These are phyloP conservation scores for Cornus florida DNA, from an alignment of 148 eudicot genomes.

Conservation along the genomic window DNA sequence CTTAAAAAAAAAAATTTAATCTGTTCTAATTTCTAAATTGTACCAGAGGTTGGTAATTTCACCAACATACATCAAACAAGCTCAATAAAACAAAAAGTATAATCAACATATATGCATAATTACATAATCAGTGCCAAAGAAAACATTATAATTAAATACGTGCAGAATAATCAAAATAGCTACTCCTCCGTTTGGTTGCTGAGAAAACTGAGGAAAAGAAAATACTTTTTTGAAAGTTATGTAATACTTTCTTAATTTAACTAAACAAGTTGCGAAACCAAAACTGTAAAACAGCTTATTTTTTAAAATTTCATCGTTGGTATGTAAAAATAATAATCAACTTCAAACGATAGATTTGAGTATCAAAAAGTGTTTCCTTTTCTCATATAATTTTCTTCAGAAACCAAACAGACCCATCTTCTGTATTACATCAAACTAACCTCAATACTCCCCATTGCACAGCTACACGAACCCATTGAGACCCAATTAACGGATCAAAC, in stretches of 20 bases:
- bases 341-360: background rate
- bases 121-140: too few species aligned
- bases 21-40: background rate
- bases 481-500: conserved; percentile 24
- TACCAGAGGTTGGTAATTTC: background rate
- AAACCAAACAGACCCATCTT: background rate
- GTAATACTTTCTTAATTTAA: too few species aligned
- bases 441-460: background rate
- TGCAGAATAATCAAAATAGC: background rate
- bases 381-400: background rate
- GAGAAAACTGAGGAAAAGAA: background rate
- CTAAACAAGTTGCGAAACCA: too few species aligned
- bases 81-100: background rate
- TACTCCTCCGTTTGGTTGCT: background rate
- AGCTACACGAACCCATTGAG: background rate
- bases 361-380: background rate
- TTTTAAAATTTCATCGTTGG: too few species aligned
- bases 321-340: background rate
- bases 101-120: background rate
- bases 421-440: background rate
- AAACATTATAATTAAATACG: too few species aligned
- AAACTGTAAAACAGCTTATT: too few species aligned
- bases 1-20: too few species aligned
- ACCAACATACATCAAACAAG: background rate
- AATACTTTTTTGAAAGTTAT: background rate